Base-by-base conservation (phyloP, 371 early-diverging fungal genomes). In the Mortierella polycephala region DNA sequence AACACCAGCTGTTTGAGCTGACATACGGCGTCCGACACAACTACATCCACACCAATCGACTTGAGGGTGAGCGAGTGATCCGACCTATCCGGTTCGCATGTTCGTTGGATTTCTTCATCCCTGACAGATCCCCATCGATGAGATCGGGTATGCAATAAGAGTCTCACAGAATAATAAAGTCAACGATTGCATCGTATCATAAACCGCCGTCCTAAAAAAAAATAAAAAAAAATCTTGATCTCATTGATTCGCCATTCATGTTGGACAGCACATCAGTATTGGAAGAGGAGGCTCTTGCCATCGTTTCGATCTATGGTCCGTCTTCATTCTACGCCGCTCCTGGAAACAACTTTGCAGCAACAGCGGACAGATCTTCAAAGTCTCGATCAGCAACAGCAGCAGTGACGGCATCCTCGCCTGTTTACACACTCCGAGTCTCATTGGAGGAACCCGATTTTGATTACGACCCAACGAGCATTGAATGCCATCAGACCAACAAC, bases 261-360 rank as follows among this genome's bases (percentile, higher is more conserved):
- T n/a, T 71, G 68, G 68, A 63, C 56, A 50, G 37, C 59, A 50
- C 64, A 52, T 64, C 81, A 45, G 71, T 71, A 23, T 45, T 81
- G 59, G 68, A 74, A 21, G 83, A 82, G 60, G 83, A 82, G 72
- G 42, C 76, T 42, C 68, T 82, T 62, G 83, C 83, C 56, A 69
- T 82, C 50, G 66, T 75, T 47, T 81, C 83, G 52, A 82, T 82
- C 54, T 82, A 81, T 70, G 83, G 83, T n/a, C 73, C 71, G 13
- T 63, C 73, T 18, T 66, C 77, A 39, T 82, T 82, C 61, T 69
- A 81, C 46, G 47, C 68, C 47, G 53, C 69, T 0, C 37, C 67
- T 23, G 40, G 39, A 14, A n/a, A n/a, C n/a, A n/a, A n/a, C n/a
- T n/a, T n/a, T n/a, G n/a, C n/a, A n/a, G n/a, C n/a, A n/a, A n/a